Conservation (phyloP, 345 rosid genomes). For the Stellera chamaejasme region DNA sequence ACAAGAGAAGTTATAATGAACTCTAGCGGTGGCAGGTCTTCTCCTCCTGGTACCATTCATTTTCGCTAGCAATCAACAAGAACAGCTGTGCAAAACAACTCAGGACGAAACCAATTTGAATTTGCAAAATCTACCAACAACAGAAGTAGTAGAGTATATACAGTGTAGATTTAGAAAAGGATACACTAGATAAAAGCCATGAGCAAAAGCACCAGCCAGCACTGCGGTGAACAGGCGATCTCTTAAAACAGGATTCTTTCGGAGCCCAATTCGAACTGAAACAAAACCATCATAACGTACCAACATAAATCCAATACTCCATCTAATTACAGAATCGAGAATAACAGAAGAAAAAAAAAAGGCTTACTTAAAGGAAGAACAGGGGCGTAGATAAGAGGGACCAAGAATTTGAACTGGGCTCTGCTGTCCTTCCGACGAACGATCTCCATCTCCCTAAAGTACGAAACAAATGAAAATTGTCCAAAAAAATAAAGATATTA, state of each 20-base stretch:
- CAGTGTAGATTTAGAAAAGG: constrained; percentile 31
- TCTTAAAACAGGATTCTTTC: constrained; percentile 71
- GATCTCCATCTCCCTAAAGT: constrained; percentile 23
- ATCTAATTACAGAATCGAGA: neutral
- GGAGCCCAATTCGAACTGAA: constrained; percentile 59
- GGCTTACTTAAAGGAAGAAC: constrained; percentile 76
- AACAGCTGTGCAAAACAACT: neutral
- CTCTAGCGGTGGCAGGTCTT: no score
- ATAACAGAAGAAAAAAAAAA: neutral
- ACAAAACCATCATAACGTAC: neutral
- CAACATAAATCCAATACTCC: neutral
- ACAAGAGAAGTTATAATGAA: no score
- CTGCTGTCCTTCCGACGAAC: constrained; percentile 38
- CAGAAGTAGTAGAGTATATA: neutral
- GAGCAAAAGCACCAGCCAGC: constrained; percentile 82
- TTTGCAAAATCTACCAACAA: constrained; percentile 4
- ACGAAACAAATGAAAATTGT: no score
- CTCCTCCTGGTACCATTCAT: no score
- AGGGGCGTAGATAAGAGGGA: constrained; percentile 87
- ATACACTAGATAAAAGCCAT: constrained; percentile 93
- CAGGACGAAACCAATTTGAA: constrained; percentile 4
- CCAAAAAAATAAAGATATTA: no score
- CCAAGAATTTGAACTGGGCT: constrained; percentile 63
- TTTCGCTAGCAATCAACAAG: no score
- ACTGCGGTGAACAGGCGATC: constrained; percentile 76